Percentiles rank a stretch among this genome's conserved stretches.
Conservation (phyloP, 225 moss, liverwort and hornwort genomes). For the Marchantia polymorpha region DNA sequence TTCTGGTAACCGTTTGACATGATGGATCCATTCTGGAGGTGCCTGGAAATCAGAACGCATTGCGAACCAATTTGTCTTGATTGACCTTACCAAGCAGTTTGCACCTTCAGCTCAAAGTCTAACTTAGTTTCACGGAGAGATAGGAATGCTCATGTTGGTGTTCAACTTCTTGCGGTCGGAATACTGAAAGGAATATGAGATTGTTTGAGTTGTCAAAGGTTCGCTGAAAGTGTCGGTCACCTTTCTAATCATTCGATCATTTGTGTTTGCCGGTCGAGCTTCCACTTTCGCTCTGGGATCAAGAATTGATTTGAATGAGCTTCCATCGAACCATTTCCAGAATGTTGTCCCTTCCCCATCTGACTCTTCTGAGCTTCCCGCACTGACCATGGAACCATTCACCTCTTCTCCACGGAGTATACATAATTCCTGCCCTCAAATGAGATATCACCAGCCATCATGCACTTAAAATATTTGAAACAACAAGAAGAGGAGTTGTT, state of each 20-base stretch:
- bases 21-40: slow-evolving; percentile 14
- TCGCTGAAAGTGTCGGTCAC: neutral
- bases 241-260: slow-evolving; percentile 21
- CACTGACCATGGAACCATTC: slow-evolving; percentile 25
- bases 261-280: neutral
- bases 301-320: slow-evolving; percentile 39
- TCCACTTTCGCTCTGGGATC: slow-evolving; percentile 17
- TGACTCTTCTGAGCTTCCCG: slow-evolving; percentile 43
- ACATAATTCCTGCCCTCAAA: slow-evolving; percentile 34
- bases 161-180: neutral
- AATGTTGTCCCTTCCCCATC: slow-evolving; percentile 44
- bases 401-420: slow-evolving; percentile 44
- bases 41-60: slow-evolving; percentile 3
- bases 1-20: slow-evolving; percentile 7
- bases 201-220: neutral
- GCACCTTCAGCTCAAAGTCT: no score
- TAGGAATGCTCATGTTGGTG: neutral
- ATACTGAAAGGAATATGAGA: neutral
- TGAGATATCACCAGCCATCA: neutral
- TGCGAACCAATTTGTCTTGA: neutral
- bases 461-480: neutral
- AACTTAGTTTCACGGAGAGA: no score
- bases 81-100: neutral
- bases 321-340: slow-evolving; percentile 56
- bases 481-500: neutral